phyloP scores from a whole-genome alignment of 306 rosid species.

The Vigna angularis region DNA sequence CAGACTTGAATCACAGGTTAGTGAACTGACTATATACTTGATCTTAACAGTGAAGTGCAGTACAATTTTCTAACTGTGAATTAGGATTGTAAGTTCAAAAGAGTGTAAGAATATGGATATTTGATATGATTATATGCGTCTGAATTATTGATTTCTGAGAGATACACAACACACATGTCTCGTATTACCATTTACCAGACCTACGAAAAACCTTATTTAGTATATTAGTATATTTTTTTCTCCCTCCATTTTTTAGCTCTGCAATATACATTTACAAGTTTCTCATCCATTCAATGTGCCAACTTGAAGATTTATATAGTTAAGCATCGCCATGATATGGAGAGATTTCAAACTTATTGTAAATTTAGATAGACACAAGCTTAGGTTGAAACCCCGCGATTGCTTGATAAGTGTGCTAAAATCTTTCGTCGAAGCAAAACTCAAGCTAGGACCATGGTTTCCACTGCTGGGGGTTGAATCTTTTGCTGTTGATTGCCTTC shows the following conservation, averaged over 20 bases:
- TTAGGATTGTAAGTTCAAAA: slow-evolving; percentile 32
- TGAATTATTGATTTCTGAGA: slow-evolving; percentile 14
- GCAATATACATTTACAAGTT: slow-evolving; percentile 32
- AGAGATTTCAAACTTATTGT: slow-evolving; percentile 33
- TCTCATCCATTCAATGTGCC: slow-evolving; percentile 35
- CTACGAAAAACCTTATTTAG: slow-evolving; percentile 8
- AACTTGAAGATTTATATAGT: slow-evolving; percentile 31
- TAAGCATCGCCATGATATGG: slow-evolving; percentile 35
- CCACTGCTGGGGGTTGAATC: slow-evolving; percentile 46
- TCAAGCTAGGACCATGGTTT: slow-evolving; percentile 52
- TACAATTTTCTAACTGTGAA: slow-evolving; percentile 36
- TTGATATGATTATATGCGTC: slow-evolving; percentile 7
- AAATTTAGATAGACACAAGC: slow-evolving; percentile 16
- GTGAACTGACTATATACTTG: too few relatives aligned
- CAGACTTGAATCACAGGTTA: slow-evolving; percentile 60
- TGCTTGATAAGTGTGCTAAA: slow-evolving; percentile 31
- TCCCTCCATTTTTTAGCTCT: slow-evolving; percentile 10
- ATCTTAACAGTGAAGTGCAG: slow-evolving; percentile 33
- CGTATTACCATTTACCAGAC: slow-evolving; percentile 10
- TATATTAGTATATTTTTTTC: slow-evolving; percentile 4
- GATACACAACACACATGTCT: slow-evolving; percentile 27
- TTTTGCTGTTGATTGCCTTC: slow-evolving; percentile 41
- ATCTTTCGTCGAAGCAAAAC: slow-evolving; percentile 36
- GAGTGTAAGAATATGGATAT: neutral
- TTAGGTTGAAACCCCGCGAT: slow-evolving; percentile 28